These are phyloP conservation scores for Pyrenochaeta sp. DNA, from an alignment of 2,329 filamentous ascomycete species.

Conservation along the genomic window DNA sequence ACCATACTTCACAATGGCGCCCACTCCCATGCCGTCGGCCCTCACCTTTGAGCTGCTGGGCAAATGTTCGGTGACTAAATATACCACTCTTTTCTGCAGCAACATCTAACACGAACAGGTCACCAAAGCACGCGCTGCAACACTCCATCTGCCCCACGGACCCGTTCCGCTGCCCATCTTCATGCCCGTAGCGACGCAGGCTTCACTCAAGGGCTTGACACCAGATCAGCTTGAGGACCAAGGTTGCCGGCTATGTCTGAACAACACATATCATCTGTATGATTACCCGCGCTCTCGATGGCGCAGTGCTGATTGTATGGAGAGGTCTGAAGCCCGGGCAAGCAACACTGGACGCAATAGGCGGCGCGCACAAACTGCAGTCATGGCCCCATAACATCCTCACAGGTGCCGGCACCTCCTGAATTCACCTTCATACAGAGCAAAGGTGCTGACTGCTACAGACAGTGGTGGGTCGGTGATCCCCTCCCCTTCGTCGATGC, in stretches of 20 bases:
- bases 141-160: slow-evolving; percentile 88
- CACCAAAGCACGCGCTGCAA: slow-evolving; percentile 90
- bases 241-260: slow-evolving; percentile 87
- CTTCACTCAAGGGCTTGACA: slow-evolving; percentile 91
- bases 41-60: slow-evolving; percentile 48
- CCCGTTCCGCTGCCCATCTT: slow-evolving; percentile 90
- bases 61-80: slow-evolving; percentile 44
- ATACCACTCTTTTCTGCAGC: neutral
- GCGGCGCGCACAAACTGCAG: slow-evolving; percentile 92
- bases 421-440: neutral
- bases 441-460: slow-evolving; percentile 38
- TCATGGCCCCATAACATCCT: slow-evolving; percentile 95
- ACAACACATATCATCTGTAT: slow-evolving; percentile 93
- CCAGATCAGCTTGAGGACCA: slow-evolving; percentile 91
- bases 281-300: slow-evolving; percentile 2
- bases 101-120: slow-evolving; percentile 65
- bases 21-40: slow-evolving; percentile 45
- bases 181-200: slow-evolving; percentile 98
- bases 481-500: slow-evolving; percentile 19
- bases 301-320: slow-evolving; percentile 24
- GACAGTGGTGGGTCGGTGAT: slow-evolving; percentile 56
- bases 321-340: slow-evolving; percentile 91
- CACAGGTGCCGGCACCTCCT: slow-evolving; percentile 62
- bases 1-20: slow-evolving; percentile 34
- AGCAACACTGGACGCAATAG: slow-evolving; percentile 82